Evolutionary conservation across 2,329 filamentous ascomycete species (phyloP).

Genomic region (Colletotrichum sp.): DNA sequence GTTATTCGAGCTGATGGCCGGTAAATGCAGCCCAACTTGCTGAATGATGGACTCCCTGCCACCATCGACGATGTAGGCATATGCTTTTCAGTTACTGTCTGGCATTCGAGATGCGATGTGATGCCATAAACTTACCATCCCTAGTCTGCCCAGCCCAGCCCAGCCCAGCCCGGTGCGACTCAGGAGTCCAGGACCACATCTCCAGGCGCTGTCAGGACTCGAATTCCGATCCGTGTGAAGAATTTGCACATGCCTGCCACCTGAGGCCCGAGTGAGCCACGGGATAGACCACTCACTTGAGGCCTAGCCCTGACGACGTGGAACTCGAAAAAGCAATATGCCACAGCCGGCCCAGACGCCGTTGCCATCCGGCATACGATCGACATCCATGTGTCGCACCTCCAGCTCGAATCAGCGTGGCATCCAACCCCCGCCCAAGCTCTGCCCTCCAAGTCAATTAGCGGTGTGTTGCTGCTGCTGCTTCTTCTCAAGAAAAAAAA

Average conservation of each 20-base stretch:
- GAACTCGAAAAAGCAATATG: constrained; percentile 15
- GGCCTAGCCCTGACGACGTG: background rate
- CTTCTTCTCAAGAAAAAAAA: background rate
- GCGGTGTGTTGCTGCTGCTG: constrained; percentile 2
- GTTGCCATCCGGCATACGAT: constrained; percentile 1
- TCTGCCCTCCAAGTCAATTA: background rate
- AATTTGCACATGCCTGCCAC: constrained; percentile 5
- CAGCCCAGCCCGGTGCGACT: background rate
- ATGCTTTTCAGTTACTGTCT: background rate
- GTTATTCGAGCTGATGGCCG: background rate
- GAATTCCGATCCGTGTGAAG: background rate
- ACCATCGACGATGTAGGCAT: background rate
- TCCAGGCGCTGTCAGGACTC: background rate
- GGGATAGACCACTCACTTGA: background rate
- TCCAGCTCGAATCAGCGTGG: background rate
- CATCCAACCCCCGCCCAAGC: background rate
- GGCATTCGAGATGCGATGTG: background rate
- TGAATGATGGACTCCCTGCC: background rate
- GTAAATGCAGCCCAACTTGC: background rate
- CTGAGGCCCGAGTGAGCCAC: background rate
- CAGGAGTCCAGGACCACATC: background rate
- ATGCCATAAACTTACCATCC: background rate
- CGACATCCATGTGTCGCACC: constrained; percentile 10
- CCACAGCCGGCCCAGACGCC: constrained; percentile 3
- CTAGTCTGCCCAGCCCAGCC: background rate